Evolutionary conservation across 2,329 filamentous ascomycete species (phyloP).

Genomic region (Phyllosticta capitalensis): DNA sequence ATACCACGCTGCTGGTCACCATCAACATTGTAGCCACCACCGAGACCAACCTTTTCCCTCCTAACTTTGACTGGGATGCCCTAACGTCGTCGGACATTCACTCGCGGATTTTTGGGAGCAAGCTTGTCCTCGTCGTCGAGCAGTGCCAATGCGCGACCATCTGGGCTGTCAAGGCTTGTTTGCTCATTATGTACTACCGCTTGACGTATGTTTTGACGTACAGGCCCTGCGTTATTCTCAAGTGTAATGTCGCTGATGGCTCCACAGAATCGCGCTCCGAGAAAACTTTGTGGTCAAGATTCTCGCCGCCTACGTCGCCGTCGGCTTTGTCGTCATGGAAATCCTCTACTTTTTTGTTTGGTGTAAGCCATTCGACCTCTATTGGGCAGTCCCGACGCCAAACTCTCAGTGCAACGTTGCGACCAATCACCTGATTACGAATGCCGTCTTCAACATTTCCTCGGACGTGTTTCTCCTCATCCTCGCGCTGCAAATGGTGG

Average conservation of each 20-base stretch:
- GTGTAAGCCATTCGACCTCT: slow-evolving; percentile 30
- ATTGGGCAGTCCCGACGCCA: slow-evolving; percentile 24
- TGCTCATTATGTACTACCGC: slow-evolving; percentile 30
- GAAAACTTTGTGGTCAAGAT: slow-evolving; percentile 27
- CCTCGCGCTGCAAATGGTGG: slow-evolving; percentile 31
- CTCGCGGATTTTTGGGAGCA: slow-evolving; percentile 32
- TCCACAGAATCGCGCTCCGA: slow-evolving; percentile 16
- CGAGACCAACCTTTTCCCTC: slow-evolving; percentile 36
- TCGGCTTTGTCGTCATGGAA: slow-evolving; percentile 30
- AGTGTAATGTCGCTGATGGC: background rate
- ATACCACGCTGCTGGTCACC: slow-evolving; percentile 42
- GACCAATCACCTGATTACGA: slow-evolving; percentile 37
- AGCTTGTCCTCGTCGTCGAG: slow-evolving; percentile 31
- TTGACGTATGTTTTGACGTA: slow-evolving; percentile 20
- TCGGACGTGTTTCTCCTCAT: slow-evolving; percentile 28
- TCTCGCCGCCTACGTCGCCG: slow-evolving; percentile 25
- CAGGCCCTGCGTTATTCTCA: background rate
- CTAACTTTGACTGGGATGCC: slow-evolving; percentile 35
- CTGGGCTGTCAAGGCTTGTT: slow-evolving; percentile 27
- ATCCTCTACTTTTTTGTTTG: slow-evolving; percentile 31
- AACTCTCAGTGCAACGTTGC: slow-evolving; percentile 34
- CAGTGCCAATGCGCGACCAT: slow-evolving; percentile 27
- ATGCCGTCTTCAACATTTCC: slow-evolving; percentile 35
- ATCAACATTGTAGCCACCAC: slow-evolving; percentile 34
- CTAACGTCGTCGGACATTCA: slow-evolving; percentile 23